Percentiles rank a stretch among this genome's conserved stretches.
Conservation (phyloP, 176 grass and related monocot species). For the Zea luxurians region DNA sequence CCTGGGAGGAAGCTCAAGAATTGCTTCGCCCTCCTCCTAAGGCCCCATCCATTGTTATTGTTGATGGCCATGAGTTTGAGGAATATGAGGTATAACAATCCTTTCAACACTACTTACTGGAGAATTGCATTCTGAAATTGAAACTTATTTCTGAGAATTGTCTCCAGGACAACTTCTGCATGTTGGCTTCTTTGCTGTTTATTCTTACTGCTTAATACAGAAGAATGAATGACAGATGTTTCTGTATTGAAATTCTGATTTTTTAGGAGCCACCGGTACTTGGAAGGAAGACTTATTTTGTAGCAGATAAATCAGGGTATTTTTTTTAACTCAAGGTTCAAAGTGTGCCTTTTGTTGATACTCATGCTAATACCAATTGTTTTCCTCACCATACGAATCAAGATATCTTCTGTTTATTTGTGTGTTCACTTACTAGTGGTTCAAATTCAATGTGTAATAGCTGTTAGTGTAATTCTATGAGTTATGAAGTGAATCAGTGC, state of each 20-base stretch:
- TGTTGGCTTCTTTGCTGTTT: neutral
- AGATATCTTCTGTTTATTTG: neutral
- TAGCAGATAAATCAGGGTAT: constrained; percentile 72
- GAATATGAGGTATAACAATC: constrained; percentile 79
- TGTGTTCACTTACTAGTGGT: constrained; percentile 1
- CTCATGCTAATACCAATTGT: neutral
- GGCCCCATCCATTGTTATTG: constrained; percentile 63
- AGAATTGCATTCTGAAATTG: neutral
- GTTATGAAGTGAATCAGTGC: constrained; percentile 28
- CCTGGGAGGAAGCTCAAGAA: constrained; percentile 97
- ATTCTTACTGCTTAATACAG: constrained; percentile 12
- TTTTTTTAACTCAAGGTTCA: neutral
- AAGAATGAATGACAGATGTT: constrained; percentile 18
- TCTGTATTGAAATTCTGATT: constrained; percentile 38
- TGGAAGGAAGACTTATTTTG: constrained; percentile 85
- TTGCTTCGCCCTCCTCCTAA: constrained; percentile 82
- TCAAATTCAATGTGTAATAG: neutral
- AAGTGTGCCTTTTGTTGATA: neutral
- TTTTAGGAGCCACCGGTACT: constrained; percentile 88
- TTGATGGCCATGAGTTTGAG: constrained; percentile 94
- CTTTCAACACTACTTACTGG: constrained; percentile 7
- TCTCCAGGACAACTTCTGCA: constrained; percentile 1
- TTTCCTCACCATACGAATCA: constrained; percentile 12
- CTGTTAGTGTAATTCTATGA: constrained; percentile 2
- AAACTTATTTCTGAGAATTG: constrained; percentile 15